These are phyloP conservation scores for Penicillium macrosclerotiorum DNA, from an alignment of 495 filamentous ascomycete species.

Conservation along the genomic window DNA sequence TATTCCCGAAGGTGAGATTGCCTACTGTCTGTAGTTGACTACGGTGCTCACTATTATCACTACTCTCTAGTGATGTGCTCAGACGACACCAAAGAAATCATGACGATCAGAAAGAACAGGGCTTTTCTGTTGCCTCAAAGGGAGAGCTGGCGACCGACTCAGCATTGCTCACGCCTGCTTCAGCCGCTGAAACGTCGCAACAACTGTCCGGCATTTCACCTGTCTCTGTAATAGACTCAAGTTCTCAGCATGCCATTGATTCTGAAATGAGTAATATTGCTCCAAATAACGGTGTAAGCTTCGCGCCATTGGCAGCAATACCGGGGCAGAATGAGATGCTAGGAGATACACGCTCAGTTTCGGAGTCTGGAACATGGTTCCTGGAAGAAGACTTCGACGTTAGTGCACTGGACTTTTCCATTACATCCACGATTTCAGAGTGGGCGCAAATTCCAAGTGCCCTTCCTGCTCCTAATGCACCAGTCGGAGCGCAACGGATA, in stretches of 20 bases:
- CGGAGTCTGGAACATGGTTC: constrained; percentile 20
- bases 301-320: too few species aligned
- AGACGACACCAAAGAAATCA: constrained; percentile 24
- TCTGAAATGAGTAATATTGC: not conserved
- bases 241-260: not conserved
- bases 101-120: too few species aligned
- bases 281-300: not conserved
- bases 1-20: constrained; percentile 28
- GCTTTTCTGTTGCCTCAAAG: too few species aligned
- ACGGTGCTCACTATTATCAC: too few species aligned
- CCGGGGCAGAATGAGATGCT: not conserved
- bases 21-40: too few species aligned
- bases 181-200: not conserved
- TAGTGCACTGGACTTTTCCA: constrained; percentile 21
- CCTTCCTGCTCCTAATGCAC: not conserved
- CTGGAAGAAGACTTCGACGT: constrained; percentile 27
- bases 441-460: constrained; percentile 20
- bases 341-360: not conserved
- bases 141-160: not conserved
- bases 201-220: not conserved
- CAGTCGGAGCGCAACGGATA: not conserved
- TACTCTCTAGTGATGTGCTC: constrained; percentile 21
- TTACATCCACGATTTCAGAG: constrained; percentile 24
- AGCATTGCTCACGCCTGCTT: constrained; percentile 1
- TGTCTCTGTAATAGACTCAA: not conserved